Evolutionary conservation across 163 green algal species (phyloP), one percentile per base, ranked within the genome.

Genomic region (Chloroidium sp.): DNA sequence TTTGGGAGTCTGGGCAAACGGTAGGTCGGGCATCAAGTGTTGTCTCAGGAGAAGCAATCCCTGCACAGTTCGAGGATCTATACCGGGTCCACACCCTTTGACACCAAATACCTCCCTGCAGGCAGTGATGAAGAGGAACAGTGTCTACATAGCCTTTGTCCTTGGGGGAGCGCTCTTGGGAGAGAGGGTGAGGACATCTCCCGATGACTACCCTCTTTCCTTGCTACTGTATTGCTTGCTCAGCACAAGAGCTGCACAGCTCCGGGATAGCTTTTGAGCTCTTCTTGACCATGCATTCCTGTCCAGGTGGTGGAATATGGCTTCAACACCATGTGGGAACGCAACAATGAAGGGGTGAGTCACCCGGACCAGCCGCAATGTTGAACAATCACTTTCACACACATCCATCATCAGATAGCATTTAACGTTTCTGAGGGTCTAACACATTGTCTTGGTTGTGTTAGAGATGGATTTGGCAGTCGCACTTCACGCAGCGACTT

Each of bases 281-380:
- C 36, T 36, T 36, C 36, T 36, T 36, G 36, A 36, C 36, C 36
- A 36, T 36, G 36, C 36, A 36, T 36, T 36, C 58, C 2, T 76
- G 8, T 84, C 80, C 86, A 89, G 84, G 78, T 82, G 8, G 81
- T 92, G 14, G 79, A 89, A 61, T 77, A 69, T 10, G 57, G 79
- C 3, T 79, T 85, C 61, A 78, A 92, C 76, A 81, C 78, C 13
- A 36, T 86, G 12, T 92, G 88, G 88, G 85, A 92, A 80, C 84
- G 74, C 3, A 90, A 90, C 81, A 92, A 92, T 77, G 79, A 90
- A 79, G 87, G 87, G 83, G 86, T 88, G 82, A 77, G 83, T 62
- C 36, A 67, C 3, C 58, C 8, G 36, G 3, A 59, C 75, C 58
- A 4, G 4, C 36, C 36, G 14, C 57, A 8, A 2, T 62, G 4